Evolutionary conservation across 768 basidiomycete genomes (phyloP), one percentile per base, ranked within the genome.

Genomic region (Trametopsis cervina): DNA sequence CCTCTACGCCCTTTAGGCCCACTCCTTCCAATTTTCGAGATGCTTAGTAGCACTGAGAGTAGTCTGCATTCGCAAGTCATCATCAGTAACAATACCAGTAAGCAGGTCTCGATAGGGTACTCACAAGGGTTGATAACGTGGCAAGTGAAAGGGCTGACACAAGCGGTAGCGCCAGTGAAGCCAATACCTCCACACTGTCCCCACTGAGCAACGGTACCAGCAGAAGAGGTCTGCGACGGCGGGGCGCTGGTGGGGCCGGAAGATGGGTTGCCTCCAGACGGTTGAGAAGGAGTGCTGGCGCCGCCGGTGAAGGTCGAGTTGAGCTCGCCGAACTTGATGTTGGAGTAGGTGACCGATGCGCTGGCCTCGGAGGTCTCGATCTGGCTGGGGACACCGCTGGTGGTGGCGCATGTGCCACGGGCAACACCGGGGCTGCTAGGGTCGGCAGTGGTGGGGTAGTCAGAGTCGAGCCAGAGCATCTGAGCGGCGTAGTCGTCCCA

Each of bases 401-500:
- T 60, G 39, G 73, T 74, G 3, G 77, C 44, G 66, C 75, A 78
- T 40, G 70, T 63, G 36, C 77, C 77, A 63, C 77, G 77, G 39
- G 69, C 62, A 49, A 74, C 65, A 62, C 77, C 77, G 40, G 72
- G 70, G 33, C 51, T 42, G 54, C 66, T 60, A 38, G 61, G 47
- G 51, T 44, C 37, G 33, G 49, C 45, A 51, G 47, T 42, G 40
- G 63, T 57, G 38, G 64, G 77, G 68, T 74, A 77, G 67, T 62
- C 63, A 51, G 61, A 64, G 69, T 79, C 76, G 62, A 80, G 75
- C 77, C 77, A 80, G 55, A 76, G 69, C 77, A 80, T 78, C 63
- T 70, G 65, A 49, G 63, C 75, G 35, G 64, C 63, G 57, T 78
- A 68, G 63, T 78, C 76, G 57, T 77, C 76, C 77, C 76, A 76